Conservation (phyloP, 192 early-diverging fungal genomes). For the Coemansia sp. region DNA sequence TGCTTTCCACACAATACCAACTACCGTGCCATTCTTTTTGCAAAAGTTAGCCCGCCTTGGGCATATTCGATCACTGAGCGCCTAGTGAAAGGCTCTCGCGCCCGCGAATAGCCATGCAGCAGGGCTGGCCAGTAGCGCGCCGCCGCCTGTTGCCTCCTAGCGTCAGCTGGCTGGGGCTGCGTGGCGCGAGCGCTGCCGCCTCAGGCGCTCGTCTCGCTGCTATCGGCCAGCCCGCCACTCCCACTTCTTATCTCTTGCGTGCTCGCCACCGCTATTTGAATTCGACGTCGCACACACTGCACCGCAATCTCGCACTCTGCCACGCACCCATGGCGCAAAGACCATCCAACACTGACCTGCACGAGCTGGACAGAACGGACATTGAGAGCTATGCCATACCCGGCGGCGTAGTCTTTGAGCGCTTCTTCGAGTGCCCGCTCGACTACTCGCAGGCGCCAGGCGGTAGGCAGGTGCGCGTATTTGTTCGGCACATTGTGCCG, state of each 20-base stretch:
- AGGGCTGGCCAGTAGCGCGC: background rate
- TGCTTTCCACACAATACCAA: constrained; percentile 2
- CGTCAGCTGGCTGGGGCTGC: background rate
- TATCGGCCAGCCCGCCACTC: background rate
- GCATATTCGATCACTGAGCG: background rate
- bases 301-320: background rate
- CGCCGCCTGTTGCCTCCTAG: background rate
- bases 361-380: constrained; percentile 49
- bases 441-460: constrained; percentile 34
- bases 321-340: background rate
- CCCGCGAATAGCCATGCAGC: background rate
- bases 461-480: constrained; percentile 41
- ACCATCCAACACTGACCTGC: constrained; percentile 1
- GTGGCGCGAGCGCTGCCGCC: background rate
- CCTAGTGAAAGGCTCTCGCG: too few relatives aligned
- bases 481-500: constrained; percentile 57
- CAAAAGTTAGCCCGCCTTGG: background rate
- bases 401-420: constrained; percentile 57
- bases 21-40: background rate
- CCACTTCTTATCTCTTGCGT: background rate
- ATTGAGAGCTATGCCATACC: constrained; percentile 52
- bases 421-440: constrained; percentile 57
- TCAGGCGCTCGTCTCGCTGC: background rate
- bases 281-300: too few relatives aligned
- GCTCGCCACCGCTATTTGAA: background rate